A percentile compares a stretch with the other conserved stretches of the same genome.
Conservation (phyloP, 2,329 filamentous ascomycete genomes). For the Colletotrichum nymphaeae region DNA sequence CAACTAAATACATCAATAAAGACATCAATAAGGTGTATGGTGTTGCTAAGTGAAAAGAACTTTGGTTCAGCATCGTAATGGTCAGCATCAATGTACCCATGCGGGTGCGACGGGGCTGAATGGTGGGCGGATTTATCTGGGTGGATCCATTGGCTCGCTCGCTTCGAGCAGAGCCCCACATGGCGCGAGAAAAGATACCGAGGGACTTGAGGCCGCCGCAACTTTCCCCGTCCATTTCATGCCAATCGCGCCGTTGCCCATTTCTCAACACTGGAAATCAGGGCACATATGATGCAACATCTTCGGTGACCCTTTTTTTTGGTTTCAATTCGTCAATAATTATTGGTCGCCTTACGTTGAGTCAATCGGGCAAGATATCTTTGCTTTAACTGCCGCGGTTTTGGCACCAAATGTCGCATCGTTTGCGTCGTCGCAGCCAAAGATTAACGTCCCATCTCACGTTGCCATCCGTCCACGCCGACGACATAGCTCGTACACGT, state of each 20-base stretch:
- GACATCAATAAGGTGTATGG: no score
- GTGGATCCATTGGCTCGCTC: background rate
- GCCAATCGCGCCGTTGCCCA: slow-evolving; percentile 10
- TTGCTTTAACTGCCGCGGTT: background rate
- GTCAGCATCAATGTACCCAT: background rate
- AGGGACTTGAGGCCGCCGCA: slow-evolving; percentile 34
- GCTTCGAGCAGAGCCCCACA: background rate
- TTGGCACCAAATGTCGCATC: no score
- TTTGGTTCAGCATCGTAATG: background rate
- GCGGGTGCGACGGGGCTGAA: slow-evolving; percentile 18
- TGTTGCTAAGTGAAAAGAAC: background rate
- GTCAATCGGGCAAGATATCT: background rate
- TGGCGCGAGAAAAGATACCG: slow-evolving; percentile 3
- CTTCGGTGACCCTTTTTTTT: background rate
- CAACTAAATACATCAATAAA: accelerated
- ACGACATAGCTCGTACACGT: background rate
- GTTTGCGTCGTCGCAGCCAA: no score
- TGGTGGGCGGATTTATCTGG: slow-evolving; percentile 13
- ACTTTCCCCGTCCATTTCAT: slow-evolving; percentile 4
- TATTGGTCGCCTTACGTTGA: slow-evolving; percentile 16
- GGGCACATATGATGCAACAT: slow-evolving; percentile 12
- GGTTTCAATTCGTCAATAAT: background rate
- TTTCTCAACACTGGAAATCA: slow-evolving; percentile 2
- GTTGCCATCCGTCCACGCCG: background rate
- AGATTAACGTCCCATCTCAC: background rate